Conservation (phyloP, 768 basidiomycete species). For the Hygrocybe coccinea region DNA sequence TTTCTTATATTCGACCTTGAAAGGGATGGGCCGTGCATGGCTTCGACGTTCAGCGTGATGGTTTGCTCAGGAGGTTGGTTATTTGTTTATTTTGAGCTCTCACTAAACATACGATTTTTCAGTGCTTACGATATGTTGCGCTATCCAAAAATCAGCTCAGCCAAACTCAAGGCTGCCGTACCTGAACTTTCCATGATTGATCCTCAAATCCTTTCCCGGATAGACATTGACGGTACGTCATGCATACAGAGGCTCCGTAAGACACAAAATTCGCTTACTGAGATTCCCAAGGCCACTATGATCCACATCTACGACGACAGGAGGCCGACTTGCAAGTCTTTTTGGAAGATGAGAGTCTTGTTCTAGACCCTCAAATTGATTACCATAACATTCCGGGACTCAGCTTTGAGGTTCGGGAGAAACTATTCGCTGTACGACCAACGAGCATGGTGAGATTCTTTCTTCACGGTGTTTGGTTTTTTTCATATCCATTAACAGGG, state of each 20-base stretch:
- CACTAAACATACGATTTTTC: conserved; percentile 4
- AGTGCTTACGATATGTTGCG: conserved; percentile 77
- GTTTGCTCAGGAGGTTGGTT: conserved; percentile 43
- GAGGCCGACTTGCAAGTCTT: conserved; percentile 70
- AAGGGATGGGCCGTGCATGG: conserved; percentile 41
- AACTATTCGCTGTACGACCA: conserved; percentile 56
- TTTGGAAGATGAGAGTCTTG: conserved; percentile 67
- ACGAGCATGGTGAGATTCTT: conserved; percentile 57
- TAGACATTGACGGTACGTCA: conserved; percentile 64
- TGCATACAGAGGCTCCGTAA: not conserved
- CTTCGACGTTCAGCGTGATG: conserved; percentile 43
- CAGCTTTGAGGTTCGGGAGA: conserved; percentile 70
- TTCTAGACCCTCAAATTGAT: conserved; percentile 66
- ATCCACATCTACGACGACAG: conserved; percentile 63
- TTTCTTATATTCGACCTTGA: not conserved
- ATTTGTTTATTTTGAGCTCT: too few relatives aligned
- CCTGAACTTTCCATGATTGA: conserved; percentile 51
- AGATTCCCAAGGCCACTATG: conserved; percentile 49
- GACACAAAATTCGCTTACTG: conserved; percentile 1
- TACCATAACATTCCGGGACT: conserved; percentile 62
- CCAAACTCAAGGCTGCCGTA: conserved; percentile 38
- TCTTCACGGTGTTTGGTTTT: not conserved
- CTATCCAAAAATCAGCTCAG: conserved; percentile 47
- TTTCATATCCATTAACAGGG: conserved; percentile 52
- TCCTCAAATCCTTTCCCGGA: conserved; percentile 49